A percentile compares a stretch with the other conserved stretches of the same genome.
These are phyloP conservation scores for Chrysanthemum lavandulifolium DNA, from an alignment of 129 eudicot genomes.

Conservation along the genomic window DNA sequence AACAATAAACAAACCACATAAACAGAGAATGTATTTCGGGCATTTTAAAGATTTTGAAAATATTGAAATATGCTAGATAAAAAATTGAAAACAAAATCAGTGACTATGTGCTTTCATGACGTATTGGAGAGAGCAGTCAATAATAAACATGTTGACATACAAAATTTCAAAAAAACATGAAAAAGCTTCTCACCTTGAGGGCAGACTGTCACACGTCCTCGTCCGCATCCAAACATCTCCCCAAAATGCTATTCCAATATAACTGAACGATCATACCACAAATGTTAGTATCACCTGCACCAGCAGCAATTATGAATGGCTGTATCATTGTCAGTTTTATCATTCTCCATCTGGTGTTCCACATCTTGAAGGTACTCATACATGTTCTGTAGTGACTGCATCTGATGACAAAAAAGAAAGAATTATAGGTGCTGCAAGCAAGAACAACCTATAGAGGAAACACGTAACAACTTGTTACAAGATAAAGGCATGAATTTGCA, in stretches of 20 bases:
- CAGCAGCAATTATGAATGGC: conserved; percentile 70
- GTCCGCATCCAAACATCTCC: conserved; percentile 78
- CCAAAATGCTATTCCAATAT: conserved; percentile 85
- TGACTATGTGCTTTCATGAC: too few relatives aligned
- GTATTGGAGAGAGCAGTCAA: too few relatives aligned
- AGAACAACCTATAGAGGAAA: neutral
- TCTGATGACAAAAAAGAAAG: conserved; percentile 45
- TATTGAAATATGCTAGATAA: conserved; percentile 1
- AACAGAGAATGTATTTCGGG: too few relatives aligned
- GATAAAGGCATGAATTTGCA: conserved; percentile 6
- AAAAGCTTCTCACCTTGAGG: conserved; percentile 53
- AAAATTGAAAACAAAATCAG: conserved; percentile 88
- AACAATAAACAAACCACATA: too few relatives aligned
- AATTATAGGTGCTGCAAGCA: neutral
- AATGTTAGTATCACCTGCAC: conserved; percentile 97
- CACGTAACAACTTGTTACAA: too few relatives aligned
- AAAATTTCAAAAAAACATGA: neutral
- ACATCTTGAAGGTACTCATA: conserved; percentile 90
- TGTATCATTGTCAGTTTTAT: conserved; percentile 43
- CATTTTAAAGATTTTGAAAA: too few relatives aligned
- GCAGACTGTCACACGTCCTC: conserved; percentile 85
- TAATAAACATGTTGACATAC: neutral
- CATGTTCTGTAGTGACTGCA: conserved; percentile 89
- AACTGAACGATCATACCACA: conserved; percentile 92
- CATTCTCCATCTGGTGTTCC: conserved; percentile 74